Base-by-base conservation (phyloP, 2,329 filamentous ascomycete genomes). In the Pseudogymnoascus sp. region DNA sequence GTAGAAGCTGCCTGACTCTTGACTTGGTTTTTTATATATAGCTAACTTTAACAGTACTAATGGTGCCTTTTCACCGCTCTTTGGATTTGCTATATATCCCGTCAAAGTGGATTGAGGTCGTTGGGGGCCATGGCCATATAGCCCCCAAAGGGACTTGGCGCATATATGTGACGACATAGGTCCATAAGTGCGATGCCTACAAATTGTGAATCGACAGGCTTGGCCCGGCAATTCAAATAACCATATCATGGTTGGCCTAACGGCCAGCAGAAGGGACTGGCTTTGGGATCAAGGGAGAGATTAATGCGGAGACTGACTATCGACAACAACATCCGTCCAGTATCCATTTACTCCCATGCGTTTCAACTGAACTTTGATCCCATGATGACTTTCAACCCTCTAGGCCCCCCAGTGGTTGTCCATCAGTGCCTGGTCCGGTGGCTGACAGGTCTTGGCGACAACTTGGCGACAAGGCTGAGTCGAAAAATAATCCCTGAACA, bases 171-270 rank as follows among this genome's bases (percentile, higher is more conserved):
- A 57, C 20, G 61, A 64, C 50, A 41, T 63, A 22, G 43, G 61
- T 8, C 54, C 11, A 39, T 4, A 61, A 43, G 14, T 9, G n/a
- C 1, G 63, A 61, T 18, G 60, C 47, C 47, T 65, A 63, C 54
- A 60, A 57, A 37, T 63, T 54, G 60, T 37, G 60, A 59, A 41
- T 39, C 7, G 57, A 64, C 12, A 54, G 57, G 58, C 38, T 64
- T 50, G 59, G 59, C 58, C 57, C 12, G 58, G 43, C 38, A 63
- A 59, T 57, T 63, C 64, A 34, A 61, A 66, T 62, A 64, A 66
- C 61, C 34, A 57, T 64, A 59, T 63, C 65, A 66, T 59, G 32
- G 62, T 12, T 65, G 60, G 64, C 59, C 61, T 62, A 47, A 65
- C 28, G 64, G 62, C 20, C 62, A 60, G 35, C 60, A 50, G 43